Percentiles rank a stretch among this genome's conserved stretches.
Conservation (phyloP, 371 early-diverging fungal genomes). For the Rhizopus sp. region DNA sequence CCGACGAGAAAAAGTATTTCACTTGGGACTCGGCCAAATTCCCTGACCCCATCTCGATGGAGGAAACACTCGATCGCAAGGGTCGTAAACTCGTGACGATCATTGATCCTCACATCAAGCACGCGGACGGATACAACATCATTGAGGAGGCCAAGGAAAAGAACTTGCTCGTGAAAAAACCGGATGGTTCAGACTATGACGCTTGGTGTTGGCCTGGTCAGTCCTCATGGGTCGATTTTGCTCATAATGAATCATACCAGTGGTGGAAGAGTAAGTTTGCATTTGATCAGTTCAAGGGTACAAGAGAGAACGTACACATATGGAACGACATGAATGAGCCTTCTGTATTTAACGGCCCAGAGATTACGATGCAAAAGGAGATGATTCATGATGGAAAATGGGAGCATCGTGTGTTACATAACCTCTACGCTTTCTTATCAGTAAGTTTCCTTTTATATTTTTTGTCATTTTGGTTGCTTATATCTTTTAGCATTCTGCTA, state of each 20-base stretch:
- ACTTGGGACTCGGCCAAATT: constrained; percentile 91
- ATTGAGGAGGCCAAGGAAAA: constrained; percentile 76
- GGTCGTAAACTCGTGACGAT: constrained; percentile 94
- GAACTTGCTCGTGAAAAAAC: constrained; percentile 79
- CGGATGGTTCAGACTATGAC: constrained; percentile 71
- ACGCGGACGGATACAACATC: constrained; percentile 72
- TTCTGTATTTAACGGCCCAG: constrained; percentile 89
- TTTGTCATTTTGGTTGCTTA: not conserved
- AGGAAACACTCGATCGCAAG: constrained; percentile 64
- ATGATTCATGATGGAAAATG: constrained; percentile 73
- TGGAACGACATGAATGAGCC: constrained; percentile 98
- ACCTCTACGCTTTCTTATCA: constrained; percentile 77
- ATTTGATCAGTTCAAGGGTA: constrained; percentile 73
- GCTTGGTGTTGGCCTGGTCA: constrained; percentile 96
- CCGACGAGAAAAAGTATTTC: constrained; percentile 88
- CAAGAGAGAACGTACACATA: constrained; percentile 73
- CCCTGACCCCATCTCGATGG: constrained; percentile 89
- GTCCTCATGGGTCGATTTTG: constrained; percentile 89
- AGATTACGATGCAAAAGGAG: constrained; percentile 92
- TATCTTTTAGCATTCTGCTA: constrained; percentile 47
- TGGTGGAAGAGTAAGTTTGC: constrained; percentile 83
- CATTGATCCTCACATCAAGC: constrained; percentile 97
- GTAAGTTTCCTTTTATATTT: constrained; percentile 30
- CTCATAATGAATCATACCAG: constrained; percentile 72
- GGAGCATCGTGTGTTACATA: constrained; percentile 92